These are phyloP conservation scores for Yarrowia alimentaria DNA, from an alignment of 805 yeast species.

Conservation along the genomic window DNA sequence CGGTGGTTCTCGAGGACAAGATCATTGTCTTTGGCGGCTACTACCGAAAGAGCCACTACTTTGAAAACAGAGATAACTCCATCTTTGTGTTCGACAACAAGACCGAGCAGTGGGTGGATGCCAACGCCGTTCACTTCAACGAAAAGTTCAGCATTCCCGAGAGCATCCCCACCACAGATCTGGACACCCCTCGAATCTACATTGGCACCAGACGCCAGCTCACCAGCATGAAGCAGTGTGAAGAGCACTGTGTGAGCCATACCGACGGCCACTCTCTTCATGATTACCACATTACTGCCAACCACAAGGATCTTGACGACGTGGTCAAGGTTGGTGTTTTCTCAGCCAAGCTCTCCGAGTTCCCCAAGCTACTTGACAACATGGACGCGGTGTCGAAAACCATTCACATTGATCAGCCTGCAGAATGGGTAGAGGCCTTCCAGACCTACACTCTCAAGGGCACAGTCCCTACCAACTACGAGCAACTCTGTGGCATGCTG, in stretches of 20 bases:
- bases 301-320: conserved; percentile 2
- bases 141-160: conserved; percentile 21
- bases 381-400: conserved; percentile 3
- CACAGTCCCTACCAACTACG: neutral
- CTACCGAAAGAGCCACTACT: conserved; percentile 21
- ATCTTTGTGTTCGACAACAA: conserved; percentile 24
- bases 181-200: conserved; percentile 26
- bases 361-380: conserved; percentile 11
- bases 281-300: conserved; percentile 12
- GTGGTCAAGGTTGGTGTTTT: conserved; percentile 6
- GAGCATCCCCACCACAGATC: conserved; percentile 4
- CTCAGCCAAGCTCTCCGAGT: conserved; percentile 18
- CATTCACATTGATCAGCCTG: conserved; percentile 26
- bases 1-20: conserved; percentile 26
- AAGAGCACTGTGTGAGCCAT: conserved; percentile 4
- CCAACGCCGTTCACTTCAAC: conserved; percentile 22
- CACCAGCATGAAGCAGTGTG: conserved; percentile 20
- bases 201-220: conserved; percentile 25
- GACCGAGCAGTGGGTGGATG: conserved; percentile 26
- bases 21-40: conserved; percentile 26
- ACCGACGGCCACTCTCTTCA: conserved; percentile 2
- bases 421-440: conserved; percentile 20
- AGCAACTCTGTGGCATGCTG: conserved; percentile 11
- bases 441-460: conserved; percentile 8
- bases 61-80: conserved; percentile 26